phyloP scores from a whole-genome alignment of 2,329 filamentous ascomycete genomes.

The Ascomycota sp. region DNA sequence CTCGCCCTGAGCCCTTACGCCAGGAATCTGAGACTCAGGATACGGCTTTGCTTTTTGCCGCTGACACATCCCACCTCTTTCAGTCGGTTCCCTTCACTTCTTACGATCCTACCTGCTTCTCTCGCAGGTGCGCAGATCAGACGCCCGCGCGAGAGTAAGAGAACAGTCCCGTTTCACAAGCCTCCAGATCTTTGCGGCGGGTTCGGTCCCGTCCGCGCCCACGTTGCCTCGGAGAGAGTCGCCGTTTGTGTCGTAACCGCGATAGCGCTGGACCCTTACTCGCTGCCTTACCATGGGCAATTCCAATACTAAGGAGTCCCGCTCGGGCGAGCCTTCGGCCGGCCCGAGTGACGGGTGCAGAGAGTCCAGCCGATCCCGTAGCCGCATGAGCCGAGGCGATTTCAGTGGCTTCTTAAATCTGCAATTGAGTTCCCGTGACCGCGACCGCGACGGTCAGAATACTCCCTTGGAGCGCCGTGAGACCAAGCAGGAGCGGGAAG shows the following conservation, averaged over 20 bases:
- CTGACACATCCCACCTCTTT: no score
- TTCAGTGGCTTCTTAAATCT: constrained; percentile 24
- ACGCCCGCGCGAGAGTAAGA: no score
- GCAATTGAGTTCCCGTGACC: constrained; percentile 16
- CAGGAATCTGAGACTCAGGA: background rate
- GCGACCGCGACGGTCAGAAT: constrained; percentile 18
- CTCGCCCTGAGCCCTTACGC: background rate
- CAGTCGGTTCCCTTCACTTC: no score
- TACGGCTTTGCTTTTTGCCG: no score
- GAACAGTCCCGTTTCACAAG: no score
- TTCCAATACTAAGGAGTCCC: constrained; percentile 19
- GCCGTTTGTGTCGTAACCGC: no score
- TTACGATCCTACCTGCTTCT: no score
- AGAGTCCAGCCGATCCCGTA: constrained; percentile 6
- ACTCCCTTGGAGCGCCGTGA: constrained; percentile 48
- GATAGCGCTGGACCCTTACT: background rate
- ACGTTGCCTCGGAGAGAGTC: no score
- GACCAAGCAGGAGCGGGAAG: constrained; percentile 80
- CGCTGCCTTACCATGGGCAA: constrained; percentile 14
- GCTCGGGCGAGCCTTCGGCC: constrained; percentile 8
- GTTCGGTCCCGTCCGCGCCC: no score
- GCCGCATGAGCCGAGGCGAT: constrained; percentile 21
- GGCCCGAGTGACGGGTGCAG: constrained; percentile 6
- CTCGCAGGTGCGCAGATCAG: no score
- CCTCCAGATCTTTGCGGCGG: no score